Evolutionary conservation across 2,329 filamentous ascomycete genomes (phyloP), one percentile per base, ranked within the genome.

Genomic region (Xylaria sp.): DNA sequence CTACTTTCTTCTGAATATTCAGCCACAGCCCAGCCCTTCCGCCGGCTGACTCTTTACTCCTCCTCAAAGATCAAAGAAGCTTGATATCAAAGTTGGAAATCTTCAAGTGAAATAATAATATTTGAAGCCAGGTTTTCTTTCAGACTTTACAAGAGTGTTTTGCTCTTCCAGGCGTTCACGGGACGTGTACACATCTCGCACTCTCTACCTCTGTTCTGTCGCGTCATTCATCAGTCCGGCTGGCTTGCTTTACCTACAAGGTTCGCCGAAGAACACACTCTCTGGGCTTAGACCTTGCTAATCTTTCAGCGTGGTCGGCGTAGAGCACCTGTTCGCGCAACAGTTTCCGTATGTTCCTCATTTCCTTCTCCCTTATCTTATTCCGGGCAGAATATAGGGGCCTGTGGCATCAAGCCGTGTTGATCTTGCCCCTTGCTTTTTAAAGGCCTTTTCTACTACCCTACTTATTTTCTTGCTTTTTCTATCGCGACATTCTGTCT

Each of bases 41-140:
- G 12, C 20, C 15, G 51, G 13, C 46, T 62, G 13, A 10, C 28
- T 15, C 10, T 54, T 32, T 9, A 23, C 39, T 52, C 20, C 34
- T 34, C 37, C 18, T 15, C 20, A 50, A 50, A 23, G 20, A 48
- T 15, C 20, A 50, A 50, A 23, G 20, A 48, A 41, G 23, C 23
- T 56, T 39, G 50, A 46, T 54, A 44, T 54, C 32, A 20, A 61
- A 20, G 28, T 58, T 18, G 46, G 46, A 44, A 34, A 55, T 34
- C 28, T 55, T 68, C 62, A 55, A 65, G 57, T 62, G 61, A 63
- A 56, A 46, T 48, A 46, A 34, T 44, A 20, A 8, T 37, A 50
- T 50, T 32, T 12, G 20, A 37, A 32, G 25, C 34, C 9, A 28
- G 13, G 13, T 50, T 41, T 64, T 56, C 46, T 52, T 62, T 54